These are phyloP conservation scores for Boletus huronensis DNA, from an alignment of 768 basidiomycete species.

Conservation along the genomic window DNA sequence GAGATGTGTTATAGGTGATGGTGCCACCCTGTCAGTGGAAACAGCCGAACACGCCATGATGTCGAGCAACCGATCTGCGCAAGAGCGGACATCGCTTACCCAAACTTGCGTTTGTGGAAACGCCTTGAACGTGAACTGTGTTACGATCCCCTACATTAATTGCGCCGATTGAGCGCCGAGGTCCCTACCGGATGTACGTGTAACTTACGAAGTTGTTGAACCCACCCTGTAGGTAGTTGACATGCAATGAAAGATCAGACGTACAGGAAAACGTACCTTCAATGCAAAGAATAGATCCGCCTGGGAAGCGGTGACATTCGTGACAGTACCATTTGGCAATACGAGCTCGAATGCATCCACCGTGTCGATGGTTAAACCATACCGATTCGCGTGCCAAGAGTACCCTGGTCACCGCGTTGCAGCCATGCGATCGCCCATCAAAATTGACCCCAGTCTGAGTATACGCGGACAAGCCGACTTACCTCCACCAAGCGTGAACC, in stretches of 20 bases:
- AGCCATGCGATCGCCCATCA: conserved; percentile 6
- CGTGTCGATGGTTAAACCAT: conserved; percentile 55
- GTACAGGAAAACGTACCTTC: conserved; percentile 32
- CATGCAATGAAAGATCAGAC: background rate
- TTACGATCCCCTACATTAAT: conserved; percentile 56
- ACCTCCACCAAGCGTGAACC: conserved; percentile 60
- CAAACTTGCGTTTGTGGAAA: conserved; percentile 31
- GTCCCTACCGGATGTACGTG: background rate
- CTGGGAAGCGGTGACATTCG: conserved; percentile 32
- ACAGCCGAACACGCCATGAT: conserved; percentile 4
- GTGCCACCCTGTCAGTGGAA: conserved; percentile 43
- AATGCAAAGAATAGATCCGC: conserved; percentile 45
- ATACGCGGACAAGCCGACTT: conserved; percentile 2
- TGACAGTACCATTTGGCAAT: conserved; percentile 49
- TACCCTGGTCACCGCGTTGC: conserved; percentile 42
- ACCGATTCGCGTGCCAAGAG: conserved; percentile 61
- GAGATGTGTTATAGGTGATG: conserved; percentile 29
- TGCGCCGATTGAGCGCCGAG: conserved; percentile 34
- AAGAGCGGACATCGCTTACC: conserved; percentile 12
- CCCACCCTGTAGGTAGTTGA: conserved; percentile 45
- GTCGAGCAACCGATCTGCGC: conserved; percentile 1
- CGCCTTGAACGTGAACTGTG: conserved; percentile 50
- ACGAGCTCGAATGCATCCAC: conserved; percentile 57
- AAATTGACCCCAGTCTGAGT: background rate
- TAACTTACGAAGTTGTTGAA: conserved; percentile 55